Evolutionary conservation across 2,329 filamentous ascomycete genomes (phyloP).

Genomic region (Penicillium rolfsii): DNA sequence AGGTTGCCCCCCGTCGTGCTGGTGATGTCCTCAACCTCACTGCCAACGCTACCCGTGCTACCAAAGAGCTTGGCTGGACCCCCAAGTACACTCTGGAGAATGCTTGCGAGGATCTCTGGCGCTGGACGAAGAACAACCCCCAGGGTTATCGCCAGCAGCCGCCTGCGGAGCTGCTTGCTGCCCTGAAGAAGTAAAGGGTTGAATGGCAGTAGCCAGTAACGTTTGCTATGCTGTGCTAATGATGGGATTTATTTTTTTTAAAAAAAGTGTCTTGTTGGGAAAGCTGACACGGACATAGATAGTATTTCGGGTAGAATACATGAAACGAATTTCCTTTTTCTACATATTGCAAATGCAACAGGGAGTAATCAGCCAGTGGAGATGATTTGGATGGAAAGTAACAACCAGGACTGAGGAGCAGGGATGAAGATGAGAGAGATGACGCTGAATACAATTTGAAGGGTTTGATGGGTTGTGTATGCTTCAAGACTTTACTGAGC

Average conservation of each 20-base stretch:
- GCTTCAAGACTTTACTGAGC: neutral
- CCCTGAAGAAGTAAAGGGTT: slow-evolving; percentile 43
- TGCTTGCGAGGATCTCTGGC: slow-evolving; percentile 92
- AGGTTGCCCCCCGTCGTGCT: slow-evolving; percentile 78
- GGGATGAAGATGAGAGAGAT: neutral
- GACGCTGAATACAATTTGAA: too few relatives aligned
- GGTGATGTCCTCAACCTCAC: slow-evolving; percentile 96
- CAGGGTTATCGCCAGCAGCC: slow-evolving; percentile 91
- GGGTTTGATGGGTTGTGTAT: too few relatives aligned
- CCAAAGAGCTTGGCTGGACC: slow-evolving; percentile 89
- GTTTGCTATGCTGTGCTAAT: neutral
- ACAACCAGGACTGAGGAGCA: neutral
- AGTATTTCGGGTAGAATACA: slow-evolving; percentile 32
- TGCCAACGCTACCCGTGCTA: slow-evolving; percentile 84
- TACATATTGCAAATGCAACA: neutral
- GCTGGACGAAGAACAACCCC: slow-evolving; percentile 96
- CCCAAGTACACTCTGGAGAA: slow-evolving; percentile 88
- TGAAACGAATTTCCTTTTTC: slow-evolving; percentile 43
- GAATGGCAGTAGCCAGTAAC: neutral
- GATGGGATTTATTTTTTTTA: neutral
- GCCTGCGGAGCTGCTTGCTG: slow-evolving; percentile 76
- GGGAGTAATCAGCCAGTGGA: neutral
- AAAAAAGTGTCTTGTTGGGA: slow-evolving; percentile 6
- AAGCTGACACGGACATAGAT: slow-evolving; percentile 23
- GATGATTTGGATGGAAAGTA: neutral